Evolutionary conservation across 2,329 filamentous ascomycete genomes (phyloP), one percentile per base, ranked within the genome.

Genomic region (Coleophoma cylindrospora): DNA sequence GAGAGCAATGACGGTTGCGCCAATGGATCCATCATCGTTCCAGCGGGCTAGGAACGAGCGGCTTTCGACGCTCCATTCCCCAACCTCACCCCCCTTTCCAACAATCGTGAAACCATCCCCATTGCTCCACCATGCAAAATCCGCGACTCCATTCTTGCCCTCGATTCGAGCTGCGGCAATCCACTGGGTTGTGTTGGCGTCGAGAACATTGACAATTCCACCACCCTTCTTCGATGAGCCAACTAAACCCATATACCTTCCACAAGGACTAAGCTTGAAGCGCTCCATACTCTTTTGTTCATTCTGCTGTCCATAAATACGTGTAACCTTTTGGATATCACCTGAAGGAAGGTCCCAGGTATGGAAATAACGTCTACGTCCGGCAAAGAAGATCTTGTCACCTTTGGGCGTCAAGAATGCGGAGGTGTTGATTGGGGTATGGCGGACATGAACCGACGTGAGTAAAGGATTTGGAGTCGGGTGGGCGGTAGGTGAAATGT

Each of bases 51-150:
- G 64, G 47, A 95, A 87, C 11, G 84, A 79, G 50, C 78, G 79
- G 21, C 80, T 71, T 19, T 75, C 74, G 52, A 95, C 74, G 64
- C 84, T 86, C 80, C 89, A 99, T 72, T 99, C 94, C 48, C 89
- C 91, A 7, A 97, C 80, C 64, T 95, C 89, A 21, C 94, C 94
- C 58, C 88, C 90, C 67, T 87, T 91, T 53, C 89, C 91, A 1
- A 88, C 81, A 40, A 96, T 87, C 1, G 84, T 86, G 61, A 99
- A 74, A 4, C 91, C 92, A 38, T 85, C 80, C 34, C 91, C 88
- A 54, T 89, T 83, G 48, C 82, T 79, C 91, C 91, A 96, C 94
- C 94, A 99, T 1, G 82, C 83, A 62, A 96, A 95, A 67, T 96
- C 92, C 1, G 89, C 87, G 44, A 97, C 84, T 36, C 91, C 91